Evolutionary conservation across 2,329 filamentous ascomycete genomes (phyloP).

Genomic region (Nakataea oryzae): DNA sequence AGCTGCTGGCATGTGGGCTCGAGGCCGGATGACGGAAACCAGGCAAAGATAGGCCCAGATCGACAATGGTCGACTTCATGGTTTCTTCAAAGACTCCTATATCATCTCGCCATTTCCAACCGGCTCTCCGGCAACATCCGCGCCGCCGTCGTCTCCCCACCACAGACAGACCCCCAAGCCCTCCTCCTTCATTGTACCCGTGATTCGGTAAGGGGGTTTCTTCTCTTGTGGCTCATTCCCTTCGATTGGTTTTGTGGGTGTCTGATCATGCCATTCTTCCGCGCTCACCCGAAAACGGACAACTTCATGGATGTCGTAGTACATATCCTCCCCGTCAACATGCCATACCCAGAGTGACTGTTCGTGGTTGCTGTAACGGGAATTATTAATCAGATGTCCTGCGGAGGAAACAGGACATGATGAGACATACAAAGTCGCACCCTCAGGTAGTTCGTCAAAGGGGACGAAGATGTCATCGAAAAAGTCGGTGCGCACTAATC

Average conservation of each 20-base stretch:
- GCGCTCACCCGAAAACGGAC: slow-evolving; percentile 78
- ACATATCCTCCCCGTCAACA: slow-evolving; percentile 62
- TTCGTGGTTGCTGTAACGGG: slow-evolving; percentile 49
- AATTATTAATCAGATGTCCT: slow-evolving; percentile 11
- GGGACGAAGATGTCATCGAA: slow-evolving; percentile 87
- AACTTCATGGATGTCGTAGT: slow-evolving; percentile 82
- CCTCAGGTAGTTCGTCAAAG: slow-evolving; percentile 61
- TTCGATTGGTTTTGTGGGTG: slow-evolving; percentile 56
- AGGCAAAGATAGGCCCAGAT: background rate
- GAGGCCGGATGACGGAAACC: background rate
- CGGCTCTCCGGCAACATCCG: background rate
- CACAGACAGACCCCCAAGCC: slow-evolving; percentile 54
- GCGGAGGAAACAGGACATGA: background rate
- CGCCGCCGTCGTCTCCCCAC: slow-evolving; percentile 17
- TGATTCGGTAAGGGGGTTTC: slow-evolving; percentile 63
- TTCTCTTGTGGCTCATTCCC: slow-evolving; percentile 48
- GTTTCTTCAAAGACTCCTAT: background rate
- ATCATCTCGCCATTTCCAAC: background rate
- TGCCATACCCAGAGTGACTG: slow-evolving; percentile 83
- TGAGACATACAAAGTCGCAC: slow-evolving; percentile 61
- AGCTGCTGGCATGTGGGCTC: background rate
- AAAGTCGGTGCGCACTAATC: slow-evolving; percentile 70
- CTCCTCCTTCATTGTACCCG: slow-evolving; percentile 51
- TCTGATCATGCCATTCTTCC: slow-evolving; percentile 87
- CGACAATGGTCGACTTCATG: no score